Conservation (phyloP, 257 asterid species). For the Solanum peruvianum region DNA sequence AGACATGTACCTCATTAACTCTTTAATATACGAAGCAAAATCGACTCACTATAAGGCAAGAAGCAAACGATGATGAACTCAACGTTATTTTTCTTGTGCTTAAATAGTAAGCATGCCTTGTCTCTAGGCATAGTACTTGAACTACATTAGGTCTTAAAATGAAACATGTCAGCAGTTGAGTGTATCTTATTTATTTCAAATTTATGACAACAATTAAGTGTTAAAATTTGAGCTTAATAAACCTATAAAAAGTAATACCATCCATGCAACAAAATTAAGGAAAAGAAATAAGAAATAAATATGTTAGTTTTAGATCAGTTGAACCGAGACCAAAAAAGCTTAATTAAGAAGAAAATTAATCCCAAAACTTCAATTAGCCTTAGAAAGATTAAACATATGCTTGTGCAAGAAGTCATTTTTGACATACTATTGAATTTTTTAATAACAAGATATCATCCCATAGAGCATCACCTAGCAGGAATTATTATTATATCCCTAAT, state of each 20-base stretch:
- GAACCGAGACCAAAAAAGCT: neutral
- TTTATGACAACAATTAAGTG: no score
- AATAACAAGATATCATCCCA: no score
- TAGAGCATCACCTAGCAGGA: no score
- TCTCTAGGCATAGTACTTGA: constrained; percentile 48
- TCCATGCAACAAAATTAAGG: neutral
- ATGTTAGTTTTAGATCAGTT: neutral
- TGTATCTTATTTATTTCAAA: neutral
- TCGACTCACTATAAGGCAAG: neutral
- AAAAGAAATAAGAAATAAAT: neutral
- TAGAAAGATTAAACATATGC: neutral
- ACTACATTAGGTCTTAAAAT: constrained; percentile 36
- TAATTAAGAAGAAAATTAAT: neutral
- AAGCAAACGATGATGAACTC: constrained; percentile 7
- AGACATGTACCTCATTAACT: neutral
- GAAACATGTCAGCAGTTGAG: neutral
- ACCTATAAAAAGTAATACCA: neutral
- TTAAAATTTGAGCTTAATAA: no score
- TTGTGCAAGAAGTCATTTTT: no score
- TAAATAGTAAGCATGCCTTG: constrained; percentile 50
- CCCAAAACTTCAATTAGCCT: neutral
- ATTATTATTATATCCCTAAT: no score
- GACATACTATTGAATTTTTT: no score
- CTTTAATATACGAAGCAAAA: neutral
- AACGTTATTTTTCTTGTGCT: constrained; percentile 66